These are phyloP conservation scores for Parasitella parasitica DNA, from an alignment of 371 early-diverging fungal genomes.

Conservation along the genomic window DNA sequence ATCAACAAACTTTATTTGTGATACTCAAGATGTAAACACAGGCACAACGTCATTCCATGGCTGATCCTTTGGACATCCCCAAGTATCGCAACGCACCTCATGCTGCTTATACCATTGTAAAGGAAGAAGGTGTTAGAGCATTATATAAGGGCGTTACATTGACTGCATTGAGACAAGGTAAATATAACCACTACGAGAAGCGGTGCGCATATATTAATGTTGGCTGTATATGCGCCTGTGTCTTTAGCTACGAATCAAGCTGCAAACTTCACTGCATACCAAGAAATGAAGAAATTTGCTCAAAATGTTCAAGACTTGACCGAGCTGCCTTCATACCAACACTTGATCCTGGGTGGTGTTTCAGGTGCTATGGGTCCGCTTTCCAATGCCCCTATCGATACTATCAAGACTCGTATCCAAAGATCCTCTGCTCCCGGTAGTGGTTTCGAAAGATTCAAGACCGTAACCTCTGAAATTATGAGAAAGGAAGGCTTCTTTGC, in stretches of 20 bases:
- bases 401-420: constrained; percentile 98
- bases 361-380: constrained; percentile 96
- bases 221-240: too few relatives aligned
- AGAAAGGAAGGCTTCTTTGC: constrained; percentile 90
- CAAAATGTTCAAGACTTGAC: constrained; percentile 66
- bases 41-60: constrained; percentile 94
- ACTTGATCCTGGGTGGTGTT: constrained; percentile 86
- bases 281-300: constrained; percentile 79
- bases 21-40: too few relatives aligned
- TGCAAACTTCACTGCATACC: constrained; percentile 97
- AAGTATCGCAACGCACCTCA: constrained; percentile 96
- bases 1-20: neutral
- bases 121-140: constrained; percentile 89
- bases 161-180: constrained; percentile 95
- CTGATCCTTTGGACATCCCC: constrained; percentile 94
- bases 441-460: constrained; percentile 78
- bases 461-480: constrained; percentile 71
- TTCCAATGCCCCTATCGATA: constrained; percentile 97
- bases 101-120: constrained; percentile 88
- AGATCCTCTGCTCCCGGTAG: constrained; percentile 73
- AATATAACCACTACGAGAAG: neutral
- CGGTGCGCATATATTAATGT: neutral
- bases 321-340: constrained; percentile 92
- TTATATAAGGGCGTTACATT: constrained; percentile 94
- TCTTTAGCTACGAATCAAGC: constrained; percentile 93